phyloP scores from a whole-genome alignment of 2,329 filamentous ascomycete species.

The Aspergillus hortae region DNA sequence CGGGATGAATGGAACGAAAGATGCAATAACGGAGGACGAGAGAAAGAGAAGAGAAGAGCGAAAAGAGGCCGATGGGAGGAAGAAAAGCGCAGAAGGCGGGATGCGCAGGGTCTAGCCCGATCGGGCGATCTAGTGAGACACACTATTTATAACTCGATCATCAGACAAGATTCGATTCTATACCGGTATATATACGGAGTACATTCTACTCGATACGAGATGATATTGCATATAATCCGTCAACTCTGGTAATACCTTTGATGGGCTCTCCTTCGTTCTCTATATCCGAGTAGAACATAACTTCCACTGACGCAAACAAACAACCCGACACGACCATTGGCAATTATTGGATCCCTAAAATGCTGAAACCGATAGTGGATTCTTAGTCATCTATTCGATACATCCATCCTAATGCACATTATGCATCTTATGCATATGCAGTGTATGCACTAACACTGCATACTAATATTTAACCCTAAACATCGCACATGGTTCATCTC shows the following conservation, averaged over 20 bases:
- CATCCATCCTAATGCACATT: too few relatives aligned
- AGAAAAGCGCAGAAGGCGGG: conserved; percentile 5
- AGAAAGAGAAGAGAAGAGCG: conserved; percentile 5
- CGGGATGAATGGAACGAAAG: not conserved
- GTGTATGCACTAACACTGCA: not conserved
- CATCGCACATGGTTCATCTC: not conserved
- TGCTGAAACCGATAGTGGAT: too few relatives aligned
- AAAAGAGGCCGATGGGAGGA: not conserved
- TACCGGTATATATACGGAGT: too few relatives aligned
- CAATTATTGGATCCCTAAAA: conserved; percentile 6
- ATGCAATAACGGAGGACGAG: not conserved
- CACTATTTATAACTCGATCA: conserved; percentile 16
- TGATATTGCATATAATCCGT: too few relatives aligned
- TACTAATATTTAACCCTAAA: not conserved
- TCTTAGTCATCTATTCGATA: too few relatives aligned
- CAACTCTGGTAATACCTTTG: too few relatives aligned
- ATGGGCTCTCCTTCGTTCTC: too few relatives aligned
- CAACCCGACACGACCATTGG: conserved; percentile 4
- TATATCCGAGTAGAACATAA: too few relatives aligned
- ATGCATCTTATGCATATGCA: not conserved
- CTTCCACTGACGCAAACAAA: not conserved
- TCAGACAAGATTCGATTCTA: not conserved
- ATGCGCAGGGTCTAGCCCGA: conserved; percentile 11
- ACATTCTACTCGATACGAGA: not conserved
- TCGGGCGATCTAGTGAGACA: conserved; percentile 19